Percentiles rank a stretch among this genome's conserved stretches.
Evolutionary conservation across 2,329 filamentous ascomycete genomes (phyloP).

Genomic region (Paracorniculantispora psalliotae): DNA sequence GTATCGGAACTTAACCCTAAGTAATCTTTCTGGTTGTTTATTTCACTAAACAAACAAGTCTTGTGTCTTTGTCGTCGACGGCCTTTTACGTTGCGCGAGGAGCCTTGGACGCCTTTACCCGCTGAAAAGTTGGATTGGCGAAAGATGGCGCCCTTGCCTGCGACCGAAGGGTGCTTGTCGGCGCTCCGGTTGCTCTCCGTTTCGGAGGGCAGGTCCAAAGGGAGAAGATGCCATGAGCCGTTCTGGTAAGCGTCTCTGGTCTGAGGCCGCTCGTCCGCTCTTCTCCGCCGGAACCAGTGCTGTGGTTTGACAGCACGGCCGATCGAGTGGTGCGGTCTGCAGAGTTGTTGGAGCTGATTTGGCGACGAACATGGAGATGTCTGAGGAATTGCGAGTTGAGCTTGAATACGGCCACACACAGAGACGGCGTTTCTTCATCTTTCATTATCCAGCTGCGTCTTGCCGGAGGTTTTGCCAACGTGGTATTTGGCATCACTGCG

Average conservation of each 20-base stretch:
- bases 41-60: too few relatives aligned
- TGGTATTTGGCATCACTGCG: conserved; percentile 26
- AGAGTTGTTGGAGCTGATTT: not conserved
- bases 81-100: conserved; percentile 53
- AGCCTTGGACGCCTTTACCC: conserved; percentile 31
- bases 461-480: conserved; percentile 39
- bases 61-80: conserved; percentile 56
- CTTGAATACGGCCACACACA: conserved; percentile 44
- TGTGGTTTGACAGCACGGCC: conserved; percentile 37
- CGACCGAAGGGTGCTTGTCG: conserved; percentile 21
- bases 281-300: conserved; percentile 58
- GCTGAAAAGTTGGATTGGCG: conserved; percentile 46
- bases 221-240: conserved; percentile 66
- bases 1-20: conserved; percentile 98
- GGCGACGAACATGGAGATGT: conserved; percentile 14
- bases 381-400: conserved; percentile 36
- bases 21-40: conserved; percentile 53
- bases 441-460: conserved; percentile 28
- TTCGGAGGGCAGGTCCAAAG: conserved; percentile 39
- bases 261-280: conserved; percentile 71
- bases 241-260: conserved; percentile 67
- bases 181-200: conserved; percentile 47
- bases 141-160: conserved; percentile 36
- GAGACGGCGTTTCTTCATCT: conserved; percentile 37
- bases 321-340: conserved; percentile 20